Evolutionary conservation across 257 asterid species (phyloP).

Genomic region (Mentha longifolia): DNA sequence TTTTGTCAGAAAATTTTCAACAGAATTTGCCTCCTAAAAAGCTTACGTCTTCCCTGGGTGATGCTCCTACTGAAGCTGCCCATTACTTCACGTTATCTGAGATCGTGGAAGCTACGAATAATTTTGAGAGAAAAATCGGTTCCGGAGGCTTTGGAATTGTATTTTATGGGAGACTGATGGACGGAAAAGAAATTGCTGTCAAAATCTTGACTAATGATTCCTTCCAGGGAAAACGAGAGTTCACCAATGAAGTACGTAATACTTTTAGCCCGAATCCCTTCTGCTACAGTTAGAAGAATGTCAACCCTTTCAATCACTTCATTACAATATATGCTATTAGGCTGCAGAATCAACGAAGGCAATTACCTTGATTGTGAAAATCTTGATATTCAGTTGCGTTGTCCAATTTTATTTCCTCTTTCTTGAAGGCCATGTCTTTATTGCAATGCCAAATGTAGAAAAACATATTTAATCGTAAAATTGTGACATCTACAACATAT

Average conservation of each 20-base stretch:
- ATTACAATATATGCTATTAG: not conserved
- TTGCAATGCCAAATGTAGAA: not conserved
- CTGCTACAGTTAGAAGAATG: constrained; percentile 12
- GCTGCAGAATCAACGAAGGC: not conserved
- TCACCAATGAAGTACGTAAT: constrained; percentile 83
- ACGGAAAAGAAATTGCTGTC: constrained; percentile 96
- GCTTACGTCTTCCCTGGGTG: constrained; percentile 56
- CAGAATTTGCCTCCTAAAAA: constrained; percentile 48
- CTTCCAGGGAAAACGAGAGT: constrained; percentile 93
- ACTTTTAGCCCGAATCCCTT: not conserved
- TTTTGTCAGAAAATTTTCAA: constrained; percentile 47
- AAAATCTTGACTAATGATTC: constrained; percentile 84
- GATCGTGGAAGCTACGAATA: constrained; percentile 78
- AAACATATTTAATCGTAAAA: not conserved
- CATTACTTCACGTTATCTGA: constrained; percentile 81
- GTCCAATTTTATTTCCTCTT: too few species aligned
- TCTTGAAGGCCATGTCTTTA: too few species aligned
- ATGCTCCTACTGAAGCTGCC: constrained; percentile 76
- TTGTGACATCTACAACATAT: too few species aligned
- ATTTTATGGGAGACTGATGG: constrained; percentile 74
- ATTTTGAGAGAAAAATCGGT: constrained; percentile 81
- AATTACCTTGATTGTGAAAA: too few species aligned
- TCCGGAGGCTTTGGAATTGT: constrained; percentile 98
- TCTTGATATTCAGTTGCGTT: too few species aligned
- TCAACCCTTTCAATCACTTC: constrained; percentile 5